Evolutionary conservation across 257 asterid genomes (phyloP).

Genomic region (Prunella vulgaris): DNA sequence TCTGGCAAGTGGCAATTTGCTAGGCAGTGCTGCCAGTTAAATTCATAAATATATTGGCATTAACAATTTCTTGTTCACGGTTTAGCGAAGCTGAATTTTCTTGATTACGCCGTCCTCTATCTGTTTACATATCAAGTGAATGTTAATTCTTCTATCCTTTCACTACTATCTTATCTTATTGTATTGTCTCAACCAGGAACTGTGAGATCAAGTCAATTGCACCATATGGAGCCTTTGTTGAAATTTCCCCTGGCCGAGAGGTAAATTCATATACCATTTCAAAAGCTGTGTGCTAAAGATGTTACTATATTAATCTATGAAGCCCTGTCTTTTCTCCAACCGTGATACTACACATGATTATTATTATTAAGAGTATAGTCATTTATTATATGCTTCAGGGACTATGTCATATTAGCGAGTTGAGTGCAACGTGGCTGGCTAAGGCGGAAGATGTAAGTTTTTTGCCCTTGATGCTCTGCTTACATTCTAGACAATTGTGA

Average conservation of each 20-base stretch:
- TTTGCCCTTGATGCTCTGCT: conserved; percentile 8
- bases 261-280: conserved; percentile 34
- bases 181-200: conserved; percentile 59
- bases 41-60: background rate
- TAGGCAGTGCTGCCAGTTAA: background rate
- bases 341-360: background rate
- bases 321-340: background rate
- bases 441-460: conserved; percentile 90
- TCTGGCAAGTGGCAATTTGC: background rate
- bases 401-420: conserved; percentile 89
- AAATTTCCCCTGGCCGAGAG: conserved; percentile 97
- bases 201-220: conserved; percentile 93
- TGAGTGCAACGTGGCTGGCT: conserved; percentile 86
- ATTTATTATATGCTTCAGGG: conserved; percentile 49
- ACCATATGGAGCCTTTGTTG: conserved; percentile 86
- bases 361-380: background rate
- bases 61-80: background rate
- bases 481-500: conserved; percentile 7
- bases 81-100: conserved; percentile 13
- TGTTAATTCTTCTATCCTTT: background rate
- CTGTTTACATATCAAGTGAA: background rate
- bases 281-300: conserved; percentile 12
- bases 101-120: background rate
- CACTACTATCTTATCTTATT: conserved; percentile 4
- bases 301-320: background rate